Evolutionary conservation across 371 early-diverging fungal species (phyloP).

Genomic region (Saksenaea oblongispora): DNA sequence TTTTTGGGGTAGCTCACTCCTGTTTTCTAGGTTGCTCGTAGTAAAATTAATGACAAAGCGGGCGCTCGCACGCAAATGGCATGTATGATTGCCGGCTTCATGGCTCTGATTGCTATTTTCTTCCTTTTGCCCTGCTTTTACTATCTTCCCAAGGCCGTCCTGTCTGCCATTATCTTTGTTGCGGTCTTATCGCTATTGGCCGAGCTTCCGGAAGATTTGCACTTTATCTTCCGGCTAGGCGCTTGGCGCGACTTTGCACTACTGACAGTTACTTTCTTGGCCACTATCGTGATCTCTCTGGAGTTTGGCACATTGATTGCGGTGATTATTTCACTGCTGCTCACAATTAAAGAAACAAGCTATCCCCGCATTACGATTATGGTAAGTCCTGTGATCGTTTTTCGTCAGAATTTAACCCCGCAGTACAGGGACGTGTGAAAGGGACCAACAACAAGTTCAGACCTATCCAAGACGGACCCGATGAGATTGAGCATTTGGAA

Average conservation of each 20-base stretch:
- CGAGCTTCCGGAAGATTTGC: conserved; percentile 77
- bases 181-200: conserved; percentile 84
- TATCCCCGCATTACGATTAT: conserved; percentile 73
- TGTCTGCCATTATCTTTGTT: conserved; percentile 84
- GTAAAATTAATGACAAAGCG: conserved; percentile 87
- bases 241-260: conserved; percentile 88
- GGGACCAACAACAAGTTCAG: conserved; percentile 26
- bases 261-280: conserved; percentile 76
- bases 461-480: conserved; percentile 52
- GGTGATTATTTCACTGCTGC: conserved; percentile 80
- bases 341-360: conserved; percentile 90
- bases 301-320: conserved; percentile 92
- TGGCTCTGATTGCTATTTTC: conserved; percentile 77
- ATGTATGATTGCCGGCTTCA: conserved; percentile 71
- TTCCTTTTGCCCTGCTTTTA: conserved; percentile 81
- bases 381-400: conserved; percentile 28
- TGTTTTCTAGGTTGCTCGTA: conserved; percentile 69
- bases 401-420: not conserved
- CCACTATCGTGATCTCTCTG: conserved; percentile 82
- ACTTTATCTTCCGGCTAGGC: conserved; percentile 77
- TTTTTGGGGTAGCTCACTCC: not conserved
- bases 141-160: conserved; percentile 84
- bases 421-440: conserved; percentile 24
- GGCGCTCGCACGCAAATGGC: conserved; percentile 90
- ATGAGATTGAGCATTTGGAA: conserved; percentile 59